Conservation (phyloP, 2,329 filamentous ascomycete species). For the Colletotrichum costaricense region DNA sequence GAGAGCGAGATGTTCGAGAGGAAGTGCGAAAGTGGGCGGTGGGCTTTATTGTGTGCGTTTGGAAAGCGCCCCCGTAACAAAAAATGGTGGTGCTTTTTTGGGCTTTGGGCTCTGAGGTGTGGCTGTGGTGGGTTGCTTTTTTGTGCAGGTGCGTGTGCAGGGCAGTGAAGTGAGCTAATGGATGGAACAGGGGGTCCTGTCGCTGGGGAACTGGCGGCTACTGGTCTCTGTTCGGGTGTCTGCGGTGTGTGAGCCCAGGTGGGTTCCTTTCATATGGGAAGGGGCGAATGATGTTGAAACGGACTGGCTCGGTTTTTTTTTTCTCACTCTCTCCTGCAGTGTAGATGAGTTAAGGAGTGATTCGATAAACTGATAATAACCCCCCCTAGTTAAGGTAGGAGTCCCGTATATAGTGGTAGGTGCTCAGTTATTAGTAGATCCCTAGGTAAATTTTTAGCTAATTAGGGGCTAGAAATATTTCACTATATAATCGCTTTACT, state of each 20-base stretch:
- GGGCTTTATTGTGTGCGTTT: conserved; percentile 35
- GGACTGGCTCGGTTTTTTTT: background rate
- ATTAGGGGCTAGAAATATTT: no score
- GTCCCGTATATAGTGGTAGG: no score
- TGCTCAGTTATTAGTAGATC: no score
- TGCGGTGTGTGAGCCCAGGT: background rate
- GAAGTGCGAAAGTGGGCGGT: conserved; percentile 13
- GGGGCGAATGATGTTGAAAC: conserved; percentile 26
- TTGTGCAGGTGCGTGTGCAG: no score
- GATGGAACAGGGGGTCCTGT: conserved; percentile 11
- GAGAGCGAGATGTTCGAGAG: conserved; percentile 19
- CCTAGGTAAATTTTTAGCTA: no score
- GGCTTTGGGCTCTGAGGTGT: background rate
- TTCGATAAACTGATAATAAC: no score
- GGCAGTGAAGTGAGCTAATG: conserved; percentile 12
- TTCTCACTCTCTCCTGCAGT: background rate
- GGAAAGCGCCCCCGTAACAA: background rate
- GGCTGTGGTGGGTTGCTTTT: background rate
- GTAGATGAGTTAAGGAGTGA: conserved; percentile 26
- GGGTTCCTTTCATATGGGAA: background rate
- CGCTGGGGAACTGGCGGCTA: background rate
- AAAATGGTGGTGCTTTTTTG: background rate
- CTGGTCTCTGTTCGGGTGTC: background rate
- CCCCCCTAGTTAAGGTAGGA: no score
- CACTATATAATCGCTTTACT: no score